A percentile compares a stretch with the other conserved stretches of the same genome.
Evolutionary conservation across 164 flowering plant species (phyloP).

Genomic region (Malania oleifera): DNA sequence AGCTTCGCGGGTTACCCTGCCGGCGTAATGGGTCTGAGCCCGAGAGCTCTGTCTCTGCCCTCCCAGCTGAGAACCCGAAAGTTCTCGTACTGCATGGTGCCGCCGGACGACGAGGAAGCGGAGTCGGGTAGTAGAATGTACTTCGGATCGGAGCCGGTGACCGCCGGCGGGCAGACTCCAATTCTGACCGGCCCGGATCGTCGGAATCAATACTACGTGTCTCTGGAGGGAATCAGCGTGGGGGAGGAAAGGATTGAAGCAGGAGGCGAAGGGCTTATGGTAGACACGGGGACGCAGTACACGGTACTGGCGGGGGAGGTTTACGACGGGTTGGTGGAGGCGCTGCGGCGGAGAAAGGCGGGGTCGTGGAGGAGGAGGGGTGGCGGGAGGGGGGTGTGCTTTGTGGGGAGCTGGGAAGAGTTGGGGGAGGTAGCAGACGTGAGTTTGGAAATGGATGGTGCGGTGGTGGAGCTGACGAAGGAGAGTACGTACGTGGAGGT

Average conservation of each 20-base stretch:
- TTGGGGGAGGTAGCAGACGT: not conserved
- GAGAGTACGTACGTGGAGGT: not conserved
- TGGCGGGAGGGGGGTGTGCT: too few species aligned
- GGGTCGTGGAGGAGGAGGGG: not conserved
- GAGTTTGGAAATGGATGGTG: not conserved
- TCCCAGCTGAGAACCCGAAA: not conserved
- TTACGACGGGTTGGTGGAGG: not conserved
- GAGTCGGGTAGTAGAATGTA: slow-evolving; percentile 3
- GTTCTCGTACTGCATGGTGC: slow-evolving; percentile 10
- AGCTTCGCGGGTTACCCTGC: not conserved
- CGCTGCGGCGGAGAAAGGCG: not conserved
- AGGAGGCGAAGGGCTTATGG: not conserved
- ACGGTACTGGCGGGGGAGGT: not conserved
- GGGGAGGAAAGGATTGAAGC: not conserved
- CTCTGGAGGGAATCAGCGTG: not conserved
- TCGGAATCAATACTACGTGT: not conserved
- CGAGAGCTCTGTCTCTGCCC: not conserved
- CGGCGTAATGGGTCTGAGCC: slow-evolving; percentile 1
- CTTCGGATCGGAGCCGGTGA: not conserved
- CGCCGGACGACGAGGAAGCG: not conserved
- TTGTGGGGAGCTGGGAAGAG: slow-evolving; percentile 1
- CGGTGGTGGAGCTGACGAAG: not conserved
- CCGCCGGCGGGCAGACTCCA: not conserved
- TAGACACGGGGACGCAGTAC: not conserved
- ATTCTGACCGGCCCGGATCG: not conserved